phyloP scores from a whole-genome alignment of 2,329 filamentous ascomycete species.

The Fusarium redolens region DNA sequence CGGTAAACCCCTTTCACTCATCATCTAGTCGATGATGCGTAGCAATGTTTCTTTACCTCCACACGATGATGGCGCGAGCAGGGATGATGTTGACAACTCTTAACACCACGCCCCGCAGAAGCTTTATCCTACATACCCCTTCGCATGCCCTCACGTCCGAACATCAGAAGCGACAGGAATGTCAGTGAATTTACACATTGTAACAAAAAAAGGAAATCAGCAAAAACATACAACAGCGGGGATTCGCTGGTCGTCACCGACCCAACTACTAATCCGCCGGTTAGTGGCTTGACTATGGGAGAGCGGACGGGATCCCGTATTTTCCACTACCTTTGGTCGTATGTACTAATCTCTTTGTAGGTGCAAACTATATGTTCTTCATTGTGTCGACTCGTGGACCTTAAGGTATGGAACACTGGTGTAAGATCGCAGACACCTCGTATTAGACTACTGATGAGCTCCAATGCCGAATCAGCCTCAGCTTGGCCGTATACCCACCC shows the following conservation, averaged over 20 bases:
- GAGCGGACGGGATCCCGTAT: not conserved
- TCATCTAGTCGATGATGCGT: not conserved
- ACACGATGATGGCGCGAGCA: too few relatives aligned
- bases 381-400: accelerated
- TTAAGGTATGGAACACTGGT: not conserved
- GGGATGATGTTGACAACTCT: not conserved
- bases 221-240: not conserved
- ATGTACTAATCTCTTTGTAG: not conserved
- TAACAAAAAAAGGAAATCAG: too few relatives aligned
- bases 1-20: not conserved
- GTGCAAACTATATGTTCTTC: accelerated
- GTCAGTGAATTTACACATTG: too few relatives aligned
- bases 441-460: not conserved
- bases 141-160: too few relatives aligned
- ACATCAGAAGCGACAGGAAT: too few relatives aligned
- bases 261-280: not conserved
- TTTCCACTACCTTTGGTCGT: not conserved
- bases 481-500: not conserved
- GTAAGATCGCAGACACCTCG: not conserved
- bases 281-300: not conserved
- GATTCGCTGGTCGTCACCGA: not conserved
- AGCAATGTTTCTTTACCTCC: too few relatives aligned
- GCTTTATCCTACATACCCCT: too few relatives aligned
- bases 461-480: not conserved
- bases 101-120: not conserved